Evolutionary conservation across 1,139 yeast species (phyloP).

Genomic region (Geotrichum bryndzae): DNA sequence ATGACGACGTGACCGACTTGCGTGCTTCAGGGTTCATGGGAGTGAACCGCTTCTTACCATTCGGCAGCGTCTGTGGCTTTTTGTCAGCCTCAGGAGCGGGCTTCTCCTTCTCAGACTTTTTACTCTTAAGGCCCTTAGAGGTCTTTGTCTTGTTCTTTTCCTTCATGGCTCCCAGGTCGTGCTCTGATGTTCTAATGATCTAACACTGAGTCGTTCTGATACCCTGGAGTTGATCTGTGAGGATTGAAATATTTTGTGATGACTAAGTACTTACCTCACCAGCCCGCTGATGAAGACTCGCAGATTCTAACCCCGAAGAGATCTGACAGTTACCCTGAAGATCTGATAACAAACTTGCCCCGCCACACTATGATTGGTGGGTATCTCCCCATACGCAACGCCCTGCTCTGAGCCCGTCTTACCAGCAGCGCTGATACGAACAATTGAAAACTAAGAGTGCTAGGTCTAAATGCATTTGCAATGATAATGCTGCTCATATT

Average conservation of each 20-base stretch:
- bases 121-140: neutral
- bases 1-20: conserved; percentile 46
- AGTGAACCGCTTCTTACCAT: neutral
- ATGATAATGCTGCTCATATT: neutral
- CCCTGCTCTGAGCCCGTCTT: neutral
- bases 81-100: neutral
- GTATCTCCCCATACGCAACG: neutral
- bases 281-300: too few relatives aligned
- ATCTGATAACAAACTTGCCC: neutral
- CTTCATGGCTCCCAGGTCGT: conserved; percentile 1
- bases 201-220: neutral
- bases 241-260: neutral
- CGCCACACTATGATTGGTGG: neutral
- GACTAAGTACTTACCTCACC: neutral
- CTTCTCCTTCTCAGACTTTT: neutral
- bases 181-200: neutral
- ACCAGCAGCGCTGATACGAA: neutral
- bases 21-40: conserved; percentile 20
- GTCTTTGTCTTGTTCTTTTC: conserved; percentile 9
- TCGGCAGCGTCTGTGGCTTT: neutral
- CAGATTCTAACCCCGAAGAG: neutral
- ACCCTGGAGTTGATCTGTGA: neutral
- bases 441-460: neutral
- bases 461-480: neutral
- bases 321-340: neutral